A percentile compares a stretch with the other conserved stretches of the same genome.
These are phyloP conservation scores for Colletotrichum sp. DNA, from an alignment of 2,329 filamentous ascomycete species.

Conservation along the genomic window DNA sequence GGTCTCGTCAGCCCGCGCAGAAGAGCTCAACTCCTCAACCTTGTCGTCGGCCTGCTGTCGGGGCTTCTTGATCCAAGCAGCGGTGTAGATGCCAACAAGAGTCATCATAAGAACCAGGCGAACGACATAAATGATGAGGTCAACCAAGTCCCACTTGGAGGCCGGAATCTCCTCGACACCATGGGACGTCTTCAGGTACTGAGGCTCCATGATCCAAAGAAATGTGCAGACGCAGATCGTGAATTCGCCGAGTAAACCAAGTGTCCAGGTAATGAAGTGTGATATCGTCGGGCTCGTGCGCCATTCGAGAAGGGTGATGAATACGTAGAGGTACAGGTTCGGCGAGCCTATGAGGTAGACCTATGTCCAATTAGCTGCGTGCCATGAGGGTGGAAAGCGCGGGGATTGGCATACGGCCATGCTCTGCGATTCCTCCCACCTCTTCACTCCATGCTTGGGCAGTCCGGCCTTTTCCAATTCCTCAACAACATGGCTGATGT, in stretches of 20 bases:
- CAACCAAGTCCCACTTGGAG: constrained; percentile 63
- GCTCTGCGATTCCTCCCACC: constrained; percentile 13
- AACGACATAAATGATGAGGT: constrained; percentile 69
- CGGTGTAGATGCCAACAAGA: constrained; percentile 55
- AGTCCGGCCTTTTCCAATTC: constrained; percentile 2
- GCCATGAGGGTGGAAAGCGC: constrained; percentile 12
- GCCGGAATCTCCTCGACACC: neutral
- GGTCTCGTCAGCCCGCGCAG: constrained; percentile 54
- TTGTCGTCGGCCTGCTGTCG: constrained; percentile 42
- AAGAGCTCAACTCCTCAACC: constrained; percentile 37
- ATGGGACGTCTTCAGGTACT: constrained; percentile 6
- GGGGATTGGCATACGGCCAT: constrained; percentile 4
- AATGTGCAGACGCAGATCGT: constrained; percentile 74
- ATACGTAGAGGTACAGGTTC: constrained; percentile 85
- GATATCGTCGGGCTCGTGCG: constrained; percentile 79
- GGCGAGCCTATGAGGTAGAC: constrained; percentile 85
- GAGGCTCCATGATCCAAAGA: constrained; percentile 59
- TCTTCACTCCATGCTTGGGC: neutral
- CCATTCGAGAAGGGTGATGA: constrained; percentile 87
- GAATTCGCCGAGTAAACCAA: constrained; percentile 75
- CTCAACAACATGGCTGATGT: constrained; percentile 16
- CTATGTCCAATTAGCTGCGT: constrained; percentile 47
- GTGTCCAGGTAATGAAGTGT: constrained; percentile 80
- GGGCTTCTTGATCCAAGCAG: constrained; percentile 46
- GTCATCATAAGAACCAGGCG: constrained; percentile 71